phyloP scores from a whole-genome alignment of 2,329 filamentous ascomycete genomes.

The Claviceps sp. region DNA sequence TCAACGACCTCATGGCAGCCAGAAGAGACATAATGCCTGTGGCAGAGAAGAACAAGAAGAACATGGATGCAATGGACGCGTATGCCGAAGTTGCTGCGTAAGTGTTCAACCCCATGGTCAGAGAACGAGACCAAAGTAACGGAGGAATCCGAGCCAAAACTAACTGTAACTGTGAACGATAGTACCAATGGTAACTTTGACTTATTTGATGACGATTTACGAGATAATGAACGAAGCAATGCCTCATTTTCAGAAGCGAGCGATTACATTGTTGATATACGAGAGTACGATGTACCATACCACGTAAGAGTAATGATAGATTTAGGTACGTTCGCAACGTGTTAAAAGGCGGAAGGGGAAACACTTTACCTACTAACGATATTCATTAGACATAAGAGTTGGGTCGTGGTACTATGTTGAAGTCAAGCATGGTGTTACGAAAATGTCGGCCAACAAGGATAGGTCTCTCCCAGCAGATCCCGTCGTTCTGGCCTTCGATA shows the following conservation, averaged over 20 bases:
- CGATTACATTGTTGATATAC: constrained; percentile 95
- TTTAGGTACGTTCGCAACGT: constrained; percentile 42
- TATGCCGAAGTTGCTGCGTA: constrained; percentile 92
- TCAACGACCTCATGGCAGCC: constrained; percentile 73
- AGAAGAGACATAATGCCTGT: constrained; percentile 75
- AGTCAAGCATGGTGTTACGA: constrained; percentile 78
- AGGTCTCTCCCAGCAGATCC: constrained; percentile 84
- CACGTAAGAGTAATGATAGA: constrained; percentile 98
- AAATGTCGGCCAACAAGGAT: constrained; percentile 74
- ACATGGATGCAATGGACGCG: constrained; percentile 92
- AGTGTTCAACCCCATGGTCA: constrained; percentile 14
- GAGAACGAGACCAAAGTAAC: neutral
- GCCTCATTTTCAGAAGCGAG: constrained; percentile 71
- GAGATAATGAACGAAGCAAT: constrained; percentile 69
- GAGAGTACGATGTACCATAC: constrained; percentile 98
- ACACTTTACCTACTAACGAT: constrained; percentile 11
- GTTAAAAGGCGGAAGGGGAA: neutral
- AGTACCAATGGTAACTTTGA: constrained; percentile 71
- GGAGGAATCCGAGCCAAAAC: neutral
- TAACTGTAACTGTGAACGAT: constrained; percentile 19
- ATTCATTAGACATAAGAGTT: constrained; percentile 65
- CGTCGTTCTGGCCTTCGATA: constrained; percentile 98
- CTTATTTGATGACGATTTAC: constrained; percentile 83
- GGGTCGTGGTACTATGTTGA: constrained; percentile 97
- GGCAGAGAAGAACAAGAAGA: constrained; percentile 93